These are phyloP conservation scores for Saccharata proteae DNA, from an alignment of 2,329 filamentous ascomycete genomes.

Conservation along the genomic window DNA sequence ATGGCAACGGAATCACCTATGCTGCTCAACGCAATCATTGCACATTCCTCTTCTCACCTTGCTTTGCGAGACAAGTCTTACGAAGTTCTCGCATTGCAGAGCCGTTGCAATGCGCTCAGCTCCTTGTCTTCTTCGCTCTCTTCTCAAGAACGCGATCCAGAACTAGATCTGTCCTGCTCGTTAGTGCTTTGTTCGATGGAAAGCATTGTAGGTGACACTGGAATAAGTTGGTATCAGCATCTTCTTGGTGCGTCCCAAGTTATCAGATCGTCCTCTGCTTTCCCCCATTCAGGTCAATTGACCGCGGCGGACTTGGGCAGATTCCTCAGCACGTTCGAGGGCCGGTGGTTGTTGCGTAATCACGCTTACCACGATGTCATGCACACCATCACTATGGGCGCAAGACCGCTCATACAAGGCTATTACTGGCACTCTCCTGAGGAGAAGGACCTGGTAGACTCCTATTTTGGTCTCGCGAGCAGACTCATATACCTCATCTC, in stretches of 20 bases:
- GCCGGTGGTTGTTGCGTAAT: conserved; percentile 8
- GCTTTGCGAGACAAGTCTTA: conserved; percentile 8
- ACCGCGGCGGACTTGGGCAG: conserved; percentile 2
- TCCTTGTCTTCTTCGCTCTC: conserved; percentile 8
- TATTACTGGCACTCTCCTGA: conserved; percentile 6
- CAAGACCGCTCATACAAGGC: conserved; percentile 4
- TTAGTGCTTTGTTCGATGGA: conserved; percentile 8
- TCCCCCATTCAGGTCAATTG: conserved; percentile 1
- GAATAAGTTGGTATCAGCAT: conserved; percentile 8
- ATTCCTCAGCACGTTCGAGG: conserved; percentile 8
- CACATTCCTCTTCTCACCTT: conserved; percentile 9
- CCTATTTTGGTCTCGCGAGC: conserved; percentile 7
- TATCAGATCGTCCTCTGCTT: conserved; percentile 3
- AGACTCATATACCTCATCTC: conserved; percentile 8
- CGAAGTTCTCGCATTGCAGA: conserved; percentile 8
- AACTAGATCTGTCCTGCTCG: conserved; percentile 7
- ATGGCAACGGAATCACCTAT: conserved; percentile 8
- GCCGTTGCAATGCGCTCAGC: conserved; percentile 6
- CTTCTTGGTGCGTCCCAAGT: conserved; percentile 8
- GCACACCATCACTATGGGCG: conserved; percentile 5
- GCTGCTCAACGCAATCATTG: conserved; percentile 9
- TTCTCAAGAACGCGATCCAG: conserved; percentile 6
- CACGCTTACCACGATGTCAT: conserved; percentile 8
- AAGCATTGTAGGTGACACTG: conserved; percentile 7
- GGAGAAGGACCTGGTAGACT: conserved; percentile 2